Evolutionary conservation across 345 rosid genomes (phyloP).

Genomic region (Cardamine resedifolia): DNA sequence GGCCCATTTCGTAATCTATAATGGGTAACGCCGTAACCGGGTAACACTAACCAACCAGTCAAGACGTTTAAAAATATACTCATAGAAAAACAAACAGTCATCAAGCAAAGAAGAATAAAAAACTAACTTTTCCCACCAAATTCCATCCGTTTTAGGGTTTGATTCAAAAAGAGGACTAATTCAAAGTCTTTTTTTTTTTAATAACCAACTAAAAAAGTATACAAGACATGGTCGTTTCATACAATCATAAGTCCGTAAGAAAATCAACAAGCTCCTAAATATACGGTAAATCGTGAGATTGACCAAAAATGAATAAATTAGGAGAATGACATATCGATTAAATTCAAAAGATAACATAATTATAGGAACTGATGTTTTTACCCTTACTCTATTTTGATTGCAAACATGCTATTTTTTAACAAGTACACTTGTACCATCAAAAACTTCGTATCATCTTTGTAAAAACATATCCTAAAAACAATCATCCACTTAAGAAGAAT

Average conservation of each 20-base stretch:
- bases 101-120: background rate
- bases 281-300: background rate
- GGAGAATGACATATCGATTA: background rate
- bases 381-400: background rate
- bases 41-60: constrained; percentile 14
- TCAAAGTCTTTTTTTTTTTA: background rate
- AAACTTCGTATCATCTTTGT: too few relatives aligned
- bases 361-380: background rate
- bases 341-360: background rate
- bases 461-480: too few relatives aligned
- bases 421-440: too few relatives aligned
- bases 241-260: background rate
- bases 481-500: too few relatives aligned
- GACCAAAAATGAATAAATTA: background rate
- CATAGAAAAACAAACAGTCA: background rate
- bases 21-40: background rate
- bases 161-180: background rate
- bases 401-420: too few relatives aligned
- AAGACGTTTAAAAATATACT: background rate
- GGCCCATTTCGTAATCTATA: background rate
- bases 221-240: background rate
- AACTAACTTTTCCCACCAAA: constrained; percentile 19
- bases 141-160: background rate
- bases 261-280: background rate
- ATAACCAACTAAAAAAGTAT: background rate